These are phyloP conservation scores for Excoecaria cochinchinensis DNA, from an alignment of 345 rosid genomes.

Conservation along the genomic window DNA sequence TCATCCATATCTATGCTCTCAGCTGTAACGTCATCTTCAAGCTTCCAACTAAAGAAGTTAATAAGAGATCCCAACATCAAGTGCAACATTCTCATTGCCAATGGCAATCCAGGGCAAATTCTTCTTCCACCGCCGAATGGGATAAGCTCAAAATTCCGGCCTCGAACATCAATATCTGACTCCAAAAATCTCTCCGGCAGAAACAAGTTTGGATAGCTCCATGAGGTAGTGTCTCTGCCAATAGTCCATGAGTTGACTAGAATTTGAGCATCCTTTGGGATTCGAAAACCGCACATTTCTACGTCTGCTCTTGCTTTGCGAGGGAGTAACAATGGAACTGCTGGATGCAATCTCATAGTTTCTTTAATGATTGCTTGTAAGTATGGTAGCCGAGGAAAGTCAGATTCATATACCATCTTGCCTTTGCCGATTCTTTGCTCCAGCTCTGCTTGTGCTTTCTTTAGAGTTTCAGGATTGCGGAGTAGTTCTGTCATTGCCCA, in stretches of 20 bases:
- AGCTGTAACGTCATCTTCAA: not conserved
- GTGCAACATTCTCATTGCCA: constrained; percentile 11
- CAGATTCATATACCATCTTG: constrained; percentile 32
- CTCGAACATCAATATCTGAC: constrained; percentile 1
- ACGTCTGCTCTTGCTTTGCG: constrained; percentile 35
- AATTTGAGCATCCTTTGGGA: constrained; percentile 44
- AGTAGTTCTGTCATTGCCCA: constrained; percentile 61
- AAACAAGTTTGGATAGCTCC: constrained; percentile 6
- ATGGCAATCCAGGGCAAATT: constrained; percentile 19
- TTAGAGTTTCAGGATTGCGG: constrained; percentile 25
- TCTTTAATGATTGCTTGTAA: constrained; percentile 49
- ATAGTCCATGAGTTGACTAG: constrained; percentile 53
- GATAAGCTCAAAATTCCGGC: constrained; percentile 1
- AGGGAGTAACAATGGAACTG: constrained; percentile 39
- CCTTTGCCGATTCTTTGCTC: constrained; percentile 34
- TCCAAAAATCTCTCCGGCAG: constrained; percentile 10
- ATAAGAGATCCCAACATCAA: constrained; percentile 3
- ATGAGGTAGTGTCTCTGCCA: constrained; percentile 16
- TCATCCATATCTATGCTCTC: constrained; percentile 8
- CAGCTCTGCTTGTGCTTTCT: constrained; percentile 37
- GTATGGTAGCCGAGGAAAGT: constrained; percentile 35
- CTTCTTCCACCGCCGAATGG: constrained; percentile 13
- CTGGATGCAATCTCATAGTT: constrained; percentile 51
- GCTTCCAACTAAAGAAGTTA: constrained; percentile 12
- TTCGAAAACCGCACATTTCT: constrained; percentile 28